Conservation (phyloP, 805 yeast species). For the Wickerhamiella allomyrinae region DNA sequence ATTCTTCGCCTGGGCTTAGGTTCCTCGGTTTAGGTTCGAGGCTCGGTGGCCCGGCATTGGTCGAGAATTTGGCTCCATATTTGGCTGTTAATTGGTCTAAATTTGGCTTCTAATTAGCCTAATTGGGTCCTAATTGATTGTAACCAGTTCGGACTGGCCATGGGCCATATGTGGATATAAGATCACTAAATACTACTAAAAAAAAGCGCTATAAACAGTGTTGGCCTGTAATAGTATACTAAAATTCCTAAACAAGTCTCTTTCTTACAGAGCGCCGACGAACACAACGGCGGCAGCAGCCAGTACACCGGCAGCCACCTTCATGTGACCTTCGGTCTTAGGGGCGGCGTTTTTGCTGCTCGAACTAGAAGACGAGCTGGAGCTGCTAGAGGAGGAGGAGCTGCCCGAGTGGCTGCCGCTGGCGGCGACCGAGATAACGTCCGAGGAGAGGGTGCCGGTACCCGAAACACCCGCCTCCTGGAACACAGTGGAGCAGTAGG, state of each 20-base stretch:
- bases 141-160: too few species aligned
- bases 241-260: not conserved
- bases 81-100: too few species aligned
- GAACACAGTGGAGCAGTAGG: constrained; percentile 40
- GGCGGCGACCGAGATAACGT: constrained; percentile 14
- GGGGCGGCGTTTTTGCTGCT: constrained; percentile 29
- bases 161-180: too few species aligned
- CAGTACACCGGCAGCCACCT: constrained; percentile 11
- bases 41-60: too few species aligned
- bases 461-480: constrained; percentile 59
- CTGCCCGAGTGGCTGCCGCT: constrained; percentile 17
- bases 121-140: too few species aligned
- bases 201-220: too few species aligned
- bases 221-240: too few species aligned
- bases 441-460: constrained; percentile 39
- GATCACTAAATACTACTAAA: too few species aligned
- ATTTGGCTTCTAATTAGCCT: too few species aligned
- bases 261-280: constrained; percentile 14
- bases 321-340: constrained; percentile 21
- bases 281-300: constrained; percentile 13
- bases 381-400: constrained; percentile 14
- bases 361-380: constrained; percentile 24
- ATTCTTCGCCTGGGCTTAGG: too few species aligned
- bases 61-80: too few species aligned
- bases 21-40: too few species aligned